These are phyloP conservation scores for Tetrapisispora arboricola DNA, from an alignment of 805 yeast species.

Conservation along the genomic window DNA sequence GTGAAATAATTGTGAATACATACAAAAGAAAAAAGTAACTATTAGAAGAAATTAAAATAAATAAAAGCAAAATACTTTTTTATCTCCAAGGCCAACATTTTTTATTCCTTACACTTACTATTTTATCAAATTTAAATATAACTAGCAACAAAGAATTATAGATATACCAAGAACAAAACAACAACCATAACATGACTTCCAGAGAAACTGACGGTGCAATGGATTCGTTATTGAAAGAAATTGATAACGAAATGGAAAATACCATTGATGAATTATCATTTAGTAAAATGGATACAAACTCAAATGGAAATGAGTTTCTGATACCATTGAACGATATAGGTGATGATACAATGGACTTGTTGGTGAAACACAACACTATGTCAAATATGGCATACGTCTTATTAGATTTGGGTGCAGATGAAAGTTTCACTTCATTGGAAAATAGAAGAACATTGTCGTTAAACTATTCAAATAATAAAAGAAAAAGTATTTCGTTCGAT, in stretches of 20 bases:
- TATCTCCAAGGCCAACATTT: too few species aligned
- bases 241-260: constrained; percentile 22
- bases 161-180: too few species aligned
- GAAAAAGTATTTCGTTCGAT: constrained; percentile 2
- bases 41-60: too few species aligned
- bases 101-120: too few species aligned
- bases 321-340: constrained; percentile 24
- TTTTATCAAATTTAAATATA: too few species aligned
- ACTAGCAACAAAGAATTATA: too few species aligned
- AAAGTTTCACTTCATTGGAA: not conserved
- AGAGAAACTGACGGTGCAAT: constrained; percentile 13
- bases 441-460: not conserved
- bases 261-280: constrained; percentile 5
- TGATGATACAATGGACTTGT: constrained; percentile 27
- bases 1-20: too few species aligned
- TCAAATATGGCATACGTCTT: constrained; percentile 1
- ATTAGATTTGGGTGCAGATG: not conserved
- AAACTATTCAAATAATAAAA: not conserved
- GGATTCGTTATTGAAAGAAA: constrained; percentile 23
- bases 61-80: too few species aligned
- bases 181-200: not conserved
- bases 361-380: constrained; percentile 21
- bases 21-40: too few species aligned
- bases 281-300: not conserved
- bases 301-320: constrained; percentile 6